Evolutionary conservation across 352 stramenopile genomes (phyloP).

Genomic region (Thraustochytrium sp.): DNA sequence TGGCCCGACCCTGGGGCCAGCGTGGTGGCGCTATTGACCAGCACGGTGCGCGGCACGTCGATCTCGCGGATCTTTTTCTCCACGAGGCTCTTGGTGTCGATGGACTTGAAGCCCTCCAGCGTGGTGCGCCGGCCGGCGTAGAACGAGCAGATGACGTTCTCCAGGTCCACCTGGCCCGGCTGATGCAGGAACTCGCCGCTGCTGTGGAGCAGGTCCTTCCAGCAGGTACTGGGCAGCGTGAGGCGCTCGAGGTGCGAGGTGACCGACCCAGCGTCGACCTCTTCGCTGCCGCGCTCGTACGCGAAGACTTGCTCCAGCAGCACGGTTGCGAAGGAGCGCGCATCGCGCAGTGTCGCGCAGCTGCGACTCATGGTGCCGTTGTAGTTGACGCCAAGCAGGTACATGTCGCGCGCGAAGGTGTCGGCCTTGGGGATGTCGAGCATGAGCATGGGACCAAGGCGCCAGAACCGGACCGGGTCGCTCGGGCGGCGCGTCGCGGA

Average conservation of each 20-base stretch:
- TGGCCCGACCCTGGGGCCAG: background rate
- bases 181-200: conserved; percentile 19
- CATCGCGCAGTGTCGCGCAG: conserved; percentile 18
- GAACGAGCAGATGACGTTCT: conserved; percentile 22
- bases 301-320: conserved; percentile 8
- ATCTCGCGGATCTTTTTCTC: conserved; percentile 32
- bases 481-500: background rate
- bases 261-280: background rate
- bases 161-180: background rate
- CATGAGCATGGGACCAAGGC: conserved; percentile 27
- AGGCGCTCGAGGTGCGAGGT: conserved; percentile 4
- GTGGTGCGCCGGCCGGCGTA: conserved; percentile 19
- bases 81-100: conserved; percentile 13
- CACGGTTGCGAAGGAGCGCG: conserved; percentile 25
- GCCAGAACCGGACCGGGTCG: conserved; percentile 14
- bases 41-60: conserved; percentile 22
- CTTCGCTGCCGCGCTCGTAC: background rate
- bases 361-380: background rate
- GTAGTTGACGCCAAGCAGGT: conserved; percentile 25
- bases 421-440: conserved; percentile 18
- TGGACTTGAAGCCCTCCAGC: conserved; percentile 21
- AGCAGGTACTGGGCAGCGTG: background rate
- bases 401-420: background rate
- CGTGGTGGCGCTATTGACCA: background rate
- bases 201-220: conserved; percentile 25